A percentile compares a stretch with the other conserved stretches of the same genome.
These are phyloP conservation scores for Coemansia sp. DNA, from an alignment of 192 early-diverging fungal species.

Conservation along the genomic window DNA sequence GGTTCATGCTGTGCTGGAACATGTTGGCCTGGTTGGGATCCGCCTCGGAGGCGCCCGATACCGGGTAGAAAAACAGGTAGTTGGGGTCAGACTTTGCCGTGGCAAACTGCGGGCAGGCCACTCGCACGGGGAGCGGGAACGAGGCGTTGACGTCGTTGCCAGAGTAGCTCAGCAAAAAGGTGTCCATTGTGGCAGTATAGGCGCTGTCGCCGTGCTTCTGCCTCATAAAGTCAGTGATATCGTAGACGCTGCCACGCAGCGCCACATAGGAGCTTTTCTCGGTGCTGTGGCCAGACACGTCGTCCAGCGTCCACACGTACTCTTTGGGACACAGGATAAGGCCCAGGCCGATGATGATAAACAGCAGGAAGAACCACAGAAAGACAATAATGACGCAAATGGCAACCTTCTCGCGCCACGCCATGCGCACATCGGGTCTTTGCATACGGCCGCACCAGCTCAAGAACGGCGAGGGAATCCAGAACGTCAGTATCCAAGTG, in stretches of 20 bases:
- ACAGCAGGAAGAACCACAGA: constrained; percentile 77
- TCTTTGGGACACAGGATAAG: constrained; percentile 71
- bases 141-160: constrained; percentile 60
- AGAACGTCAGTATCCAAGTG: constrained; percentile 37
- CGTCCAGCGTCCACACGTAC: constrained; percentile 68
- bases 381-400: constrained; percentile 87
- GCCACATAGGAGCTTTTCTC: constrained; percentile 60
- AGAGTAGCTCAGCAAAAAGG: constrained; percentile 26
- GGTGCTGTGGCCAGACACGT: constrained; percentile 60
- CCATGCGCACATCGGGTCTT: constrained; percentile 91
- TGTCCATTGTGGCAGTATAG: constrained; percentile 10
- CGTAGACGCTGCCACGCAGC: constrained; percentile 79
- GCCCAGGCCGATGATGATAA: constrained; percentile 85
- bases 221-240: constrained; percentile 59
- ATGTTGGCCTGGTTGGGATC: constrained; percentile 20
- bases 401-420: constrained; percentile 92
- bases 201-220: constrained; percentile 54
- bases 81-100: constrained; percentile 18
- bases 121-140: constrained; percentile 63
- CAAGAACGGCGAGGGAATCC: constrained; percentile 43
- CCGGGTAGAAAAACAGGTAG: constrained; percentile 22
- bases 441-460: constrained; percentile 66
- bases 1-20: constrained; percentile 4
- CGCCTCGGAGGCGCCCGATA: constrained; percentile 5
- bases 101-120: constrained; percentile 60